Base-by-base conservation (phyloP, 345 rosid species). In the Citrus unshiu region DNA sequence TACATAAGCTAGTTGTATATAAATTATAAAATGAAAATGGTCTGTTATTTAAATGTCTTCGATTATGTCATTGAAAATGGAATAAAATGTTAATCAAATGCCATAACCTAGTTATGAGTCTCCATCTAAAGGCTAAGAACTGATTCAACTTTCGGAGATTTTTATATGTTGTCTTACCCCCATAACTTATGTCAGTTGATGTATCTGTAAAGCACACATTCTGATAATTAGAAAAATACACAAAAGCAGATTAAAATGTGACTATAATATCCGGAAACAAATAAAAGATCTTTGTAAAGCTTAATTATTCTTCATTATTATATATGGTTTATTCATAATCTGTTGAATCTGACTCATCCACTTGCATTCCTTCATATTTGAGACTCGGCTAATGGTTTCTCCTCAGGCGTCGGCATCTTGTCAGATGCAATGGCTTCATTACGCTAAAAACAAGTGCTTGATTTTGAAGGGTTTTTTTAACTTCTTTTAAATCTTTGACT, bases 261-360 rank as follows among this genome's bases (percentile, higher is more conserved):
- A 43, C 35, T 58, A 34, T 59, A 74, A 21, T 27, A 64, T 24
- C 21, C 7, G 22, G 13, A 54, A 32, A 29, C 81, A 79, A 73
- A 56, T 37, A 40, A 79, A 76, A 62, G 63, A 46, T 35, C n/a
- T 73, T 59, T 34, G 3, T 19, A 51, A 9, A 70, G 34, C 35
- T 24, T 43, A 40, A 81, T 71, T 56, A 76, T 30, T 76, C 6
- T 24, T 7, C 6, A 24, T 70, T 76, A 76, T 30, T 56, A 27
- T 56, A 27, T 63, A 65, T 57, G 73, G n/a, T 62, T 76, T 21
- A 76, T 30, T 73, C 46, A 62, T 54, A 65, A 64, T 75, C 58
- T 79, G 80, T 51, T 79, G 80, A 76, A 69, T 39, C 77, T 72
- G 80, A 79, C 75, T 71, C 79, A 29, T 4, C 78, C 76, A 78